Base-by-base conservation (phyloP, 345 rosid genomes). In the Luvunga scandens region DNA sequence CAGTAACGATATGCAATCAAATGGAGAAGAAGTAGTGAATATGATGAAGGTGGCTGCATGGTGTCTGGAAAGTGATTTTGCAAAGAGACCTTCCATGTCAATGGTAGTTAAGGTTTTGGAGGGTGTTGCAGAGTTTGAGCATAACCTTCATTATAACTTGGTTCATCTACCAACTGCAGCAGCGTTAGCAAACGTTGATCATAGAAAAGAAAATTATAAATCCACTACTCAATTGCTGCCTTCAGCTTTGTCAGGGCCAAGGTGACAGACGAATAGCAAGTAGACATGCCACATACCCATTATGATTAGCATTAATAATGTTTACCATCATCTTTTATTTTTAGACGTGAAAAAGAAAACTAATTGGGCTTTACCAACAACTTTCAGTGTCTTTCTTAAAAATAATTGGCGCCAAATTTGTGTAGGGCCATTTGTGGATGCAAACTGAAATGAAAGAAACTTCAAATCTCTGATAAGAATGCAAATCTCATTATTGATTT, bases 31-130 rank as follows among this genome's bases (percentile, higher is more conserved):
- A 12, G 50, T 56, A 2, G 64, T 71, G 75, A 34, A 75, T 59
- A 69, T 80, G 85, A 71, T 82, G 79, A 79, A 66, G 72, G 67
- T 82, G 38, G 84, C 76, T 42, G 83, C 83, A 24, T 83, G 84
- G 84, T 81, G 86, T 50, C 12, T 83, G 74, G 84, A 81, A 25
- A 57, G 72, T 57, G 76, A 83, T 63, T 71, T 56, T 31, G 56
- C 74, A 30, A 81, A 27, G 70, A 81, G 84, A 56, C 84, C 86
- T 67, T 76, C 62, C 5, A 83, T 73, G 81, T 76, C 84, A 30
- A 66, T 13, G 24, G 78, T 72, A 4, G 65, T 76, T 9, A 81
- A 76, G 77, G 81, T 73, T 0, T 36, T 85, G 72, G 83, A 81
- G 9, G 80, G 83, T 5, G 62, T 21, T 0, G 19, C 66, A 66